A percentile compares a stretch with the other conserved stretches of the same genome.
phyloP scores from a whole-genome alignment of 345 rosid species.

The Pseudoturritis turrita region DNA sequence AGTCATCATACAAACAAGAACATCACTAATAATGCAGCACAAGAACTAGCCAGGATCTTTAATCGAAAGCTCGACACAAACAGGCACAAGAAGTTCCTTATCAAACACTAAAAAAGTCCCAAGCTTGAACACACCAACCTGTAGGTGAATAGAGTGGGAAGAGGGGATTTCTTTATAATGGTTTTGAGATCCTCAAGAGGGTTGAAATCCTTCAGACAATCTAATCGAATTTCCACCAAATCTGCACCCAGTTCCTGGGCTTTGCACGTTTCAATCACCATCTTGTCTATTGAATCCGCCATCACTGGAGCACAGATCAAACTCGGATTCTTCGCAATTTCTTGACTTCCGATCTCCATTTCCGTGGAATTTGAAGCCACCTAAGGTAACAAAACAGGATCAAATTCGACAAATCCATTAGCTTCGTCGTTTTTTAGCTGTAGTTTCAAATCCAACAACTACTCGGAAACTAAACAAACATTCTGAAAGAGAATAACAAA shows the following conservation, averaged over 20 bases:
- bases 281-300: constrained; percentile 60
- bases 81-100: background rate
- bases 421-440: constrained; percentile 2
- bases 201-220: constrained; percentile 46
- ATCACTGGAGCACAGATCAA: constrained; percentile 76
- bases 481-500: background rate
- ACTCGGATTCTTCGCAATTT: constrained; percentile 47
- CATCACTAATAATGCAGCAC: background rate
- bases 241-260: constrained; percentile 75
- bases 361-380: constrained; percentile 36
- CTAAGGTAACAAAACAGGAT: constrained; percentile 19
- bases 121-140: constrained; percentile 43
- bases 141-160: constrained; percentile 87
- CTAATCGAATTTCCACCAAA: constrained; percentile 82
- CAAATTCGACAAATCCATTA: background rate
- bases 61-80: background rate
- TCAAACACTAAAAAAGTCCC: background rate
- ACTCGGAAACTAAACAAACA: background rate
- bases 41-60: background rate
- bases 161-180: constrained; percentile 52
- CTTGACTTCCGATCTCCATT: constrained; percentile 30
- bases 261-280: constrained; percentile 42
- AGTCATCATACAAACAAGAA: background rate
- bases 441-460: background rate
- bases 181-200: constrained; percentile 43